Evolutionary conservation across 306 rosid species (phyloP), one percentile per base, ranked within the genome.

Genomic region (Lithocarpus polystachyus): DNA sequence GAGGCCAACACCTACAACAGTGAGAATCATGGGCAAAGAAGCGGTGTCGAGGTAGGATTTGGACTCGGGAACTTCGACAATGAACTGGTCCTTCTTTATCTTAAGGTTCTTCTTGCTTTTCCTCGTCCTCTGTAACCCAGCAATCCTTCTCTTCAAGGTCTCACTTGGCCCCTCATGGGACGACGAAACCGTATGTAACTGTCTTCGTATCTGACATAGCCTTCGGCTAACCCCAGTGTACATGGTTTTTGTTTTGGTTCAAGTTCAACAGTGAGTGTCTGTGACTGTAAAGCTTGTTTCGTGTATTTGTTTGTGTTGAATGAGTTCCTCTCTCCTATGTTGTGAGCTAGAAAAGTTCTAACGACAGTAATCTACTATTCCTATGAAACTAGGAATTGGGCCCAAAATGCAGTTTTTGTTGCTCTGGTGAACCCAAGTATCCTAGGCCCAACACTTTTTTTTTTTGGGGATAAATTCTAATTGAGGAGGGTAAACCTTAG

Each of bases 21-120:
- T 14, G 81, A 84, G 88, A 73, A 89, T 73, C 98, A 92, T 88
- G 64, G 98, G 97, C 88, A 92, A 74, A 52, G 98, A 79, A 37
- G 96, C 90, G 37, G 96, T 92, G 82, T 95, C 99, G 19, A 95
- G 93, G 81, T 78, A 91, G 17, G 93, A 76, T 29, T 70, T 56
- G 15, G 92, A 87, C 82, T 91, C 94, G 1, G 97, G 99, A 71
- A 91, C 88, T n/a, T 85, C 88, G 14, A 95, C 93, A 57, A 91
- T n/a, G 79, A 86, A 84, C 85, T 86, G 87, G 57, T 77, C 88
- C 80, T 86, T 86, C 83, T 37, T 37, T 7, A 37, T 37, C 43
- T 56, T 82, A 53, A 56, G 81, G 11, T 82, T 60, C 22, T 59
- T 82, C 78, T 18, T 83, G 22, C 56, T 70, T 85, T 80, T 89